These are phyloP conservation scores for Pistacia atlantica DNA, from an alignment of 345 rosid genomes.

Conservation along the genomic window DNA sequence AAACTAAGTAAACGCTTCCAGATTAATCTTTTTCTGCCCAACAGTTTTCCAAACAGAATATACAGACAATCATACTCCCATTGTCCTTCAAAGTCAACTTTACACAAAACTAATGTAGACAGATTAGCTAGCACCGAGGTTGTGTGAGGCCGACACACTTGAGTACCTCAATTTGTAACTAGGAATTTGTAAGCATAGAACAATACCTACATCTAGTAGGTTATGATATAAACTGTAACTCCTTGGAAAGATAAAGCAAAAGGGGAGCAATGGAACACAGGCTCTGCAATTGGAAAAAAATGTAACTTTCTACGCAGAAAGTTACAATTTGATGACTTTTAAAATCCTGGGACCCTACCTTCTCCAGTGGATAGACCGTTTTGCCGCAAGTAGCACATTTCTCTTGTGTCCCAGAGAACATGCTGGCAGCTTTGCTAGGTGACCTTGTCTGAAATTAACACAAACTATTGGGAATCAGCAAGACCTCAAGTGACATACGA, in stretches of 20 bases:
- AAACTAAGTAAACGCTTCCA: background rate
- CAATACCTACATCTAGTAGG: no score
- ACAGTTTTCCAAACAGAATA: background rate
- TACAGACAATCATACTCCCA: background rate
- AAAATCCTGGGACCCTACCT: slow-evolving; percentile 49
- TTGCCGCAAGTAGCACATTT: slow-evolving; percentile 95
- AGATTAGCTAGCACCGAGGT: background rate
- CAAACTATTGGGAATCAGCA: slow-evolving; percentile 32
- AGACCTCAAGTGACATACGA: background rate
- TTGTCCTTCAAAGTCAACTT: background rate
- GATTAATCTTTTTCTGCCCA: background rate
- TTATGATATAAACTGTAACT: no score
- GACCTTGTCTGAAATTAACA: slow-evolving; percentile 75
- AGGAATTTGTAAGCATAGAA: background rate
- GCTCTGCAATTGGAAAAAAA: background rate
- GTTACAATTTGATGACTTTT: background rate
- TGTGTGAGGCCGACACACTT: background rate
- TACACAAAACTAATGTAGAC: background rate
- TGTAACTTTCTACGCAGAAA: background rate
- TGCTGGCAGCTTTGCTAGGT: slow-evolving; percentile 90
- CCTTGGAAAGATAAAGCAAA: background rate
- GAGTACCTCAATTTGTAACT: background rate
- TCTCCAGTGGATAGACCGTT: slow-evolving; percentile 98
- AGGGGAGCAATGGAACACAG: background rate
- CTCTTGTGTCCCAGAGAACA: slow-evolving; percentile 97